Conservation (phyloP, 1,284 basidiomycete genomes). For the Cyathus olla region DNA sequence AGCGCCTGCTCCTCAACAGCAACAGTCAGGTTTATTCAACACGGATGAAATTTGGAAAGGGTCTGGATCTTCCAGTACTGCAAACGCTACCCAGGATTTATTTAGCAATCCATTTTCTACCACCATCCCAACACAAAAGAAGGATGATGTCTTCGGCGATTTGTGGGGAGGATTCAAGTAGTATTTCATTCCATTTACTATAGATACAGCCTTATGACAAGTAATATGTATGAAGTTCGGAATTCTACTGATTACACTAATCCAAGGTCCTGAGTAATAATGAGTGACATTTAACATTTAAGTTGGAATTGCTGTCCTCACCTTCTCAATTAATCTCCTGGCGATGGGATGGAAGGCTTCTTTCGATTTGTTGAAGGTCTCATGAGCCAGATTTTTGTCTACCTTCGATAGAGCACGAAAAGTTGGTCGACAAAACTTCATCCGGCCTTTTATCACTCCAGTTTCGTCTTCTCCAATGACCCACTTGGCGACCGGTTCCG, state of each 20-base stretch:
- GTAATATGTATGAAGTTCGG: too few species aligned
- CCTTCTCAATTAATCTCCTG: slow-evolving; percentile 79
- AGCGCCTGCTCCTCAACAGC: slow-evolving; percentile 25
- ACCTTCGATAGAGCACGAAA: slow-evolving; percentile 68
- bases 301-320: slow-evolving; percentile 25
- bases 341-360: slow-evolving; percentile 84
- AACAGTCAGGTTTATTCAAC: slow-evolving; percentile 45
- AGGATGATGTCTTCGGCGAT: slow-evolving; percentile 85
- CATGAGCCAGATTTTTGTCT: slow-evolving; percentile 72
- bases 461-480: slow-evolving; percentile 72
- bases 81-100: slow-evolving; percentile 36
- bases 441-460: slow-evolving; percentile 76
- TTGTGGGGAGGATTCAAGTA: slow-evolving; percentile 86
- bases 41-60: slow-evolving; percentile 70
- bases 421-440: slow-evolving; percentile 86
- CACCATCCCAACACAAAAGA: slow-evolving; percentile 57
- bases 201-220: not conserved
- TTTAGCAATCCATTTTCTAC: slow-evolving; percentile 43
- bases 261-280: not conserved
- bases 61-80: slow-evolving; percentile 19
- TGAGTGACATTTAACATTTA: not conserved
- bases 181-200: slow-evolving; percentile 9
- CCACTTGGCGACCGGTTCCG: slow-evolving; percentile 70
- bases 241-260: not conserved
- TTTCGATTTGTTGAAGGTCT: slow-evolving; percentile 63